phyloP scores from a whole-genome alignment of 192 early-diverging fungal species.

The Backusella psychrophila region DNA sequence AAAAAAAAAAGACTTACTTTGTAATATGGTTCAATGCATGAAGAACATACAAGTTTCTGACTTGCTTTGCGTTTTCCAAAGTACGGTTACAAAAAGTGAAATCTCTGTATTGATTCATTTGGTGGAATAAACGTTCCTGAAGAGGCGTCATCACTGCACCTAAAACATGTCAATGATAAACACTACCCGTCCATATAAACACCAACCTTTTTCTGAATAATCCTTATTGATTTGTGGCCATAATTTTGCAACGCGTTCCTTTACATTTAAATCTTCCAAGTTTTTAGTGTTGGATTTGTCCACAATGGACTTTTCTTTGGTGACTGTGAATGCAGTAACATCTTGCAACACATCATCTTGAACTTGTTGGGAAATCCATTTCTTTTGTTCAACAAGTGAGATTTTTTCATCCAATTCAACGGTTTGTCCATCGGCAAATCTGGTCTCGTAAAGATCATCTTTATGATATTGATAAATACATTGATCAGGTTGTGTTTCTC shows the following conservation, averaged over 20 bases:
- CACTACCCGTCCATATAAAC: not conserved
- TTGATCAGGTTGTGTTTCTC: not conserved
- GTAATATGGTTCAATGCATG: slow-evolving; percentile 92
- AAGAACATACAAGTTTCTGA: slow-evolving; percentile 70
- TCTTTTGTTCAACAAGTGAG: slow-evolving; percentile 36
- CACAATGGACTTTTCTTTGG: not conserved
- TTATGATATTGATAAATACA: not conserved
- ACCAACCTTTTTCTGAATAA: slow-evolving; percentile 6
- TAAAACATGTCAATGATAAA: not conserved
- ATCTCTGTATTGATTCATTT: slow-evolving; percentile 76
- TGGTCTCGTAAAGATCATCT: slow-evolving; percentile 32
- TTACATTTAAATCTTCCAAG: slow-evolving; percentile 27
- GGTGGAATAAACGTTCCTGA: slow-evolving; percentile 57
- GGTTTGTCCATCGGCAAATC: slow-evolving; percentile 39
- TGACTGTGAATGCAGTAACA: slow-evolving; percentile 19
- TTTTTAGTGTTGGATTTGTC: slow-evolving; percentile 20
- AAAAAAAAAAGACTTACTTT: slow-evolving; percentile 47
- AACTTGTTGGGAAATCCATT: slow-evolving; percentile 29
- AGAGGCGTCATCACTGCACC: slow-evolving; percentile 45
- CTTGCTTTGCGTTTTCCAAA: slow-evolving; percentile 60
- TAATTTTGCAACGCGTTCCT: slow-evolving; percentile 8
- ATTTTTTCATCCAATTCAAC: slow-evolving; percentile 27
- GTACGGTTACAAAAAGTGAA: slow-evolving; percentile 66
- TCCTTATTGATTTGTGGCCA: slow-evolving; percentile 28
- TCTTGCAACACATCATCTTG: slow-evolving; percentile 35